Base-by-base conservation (phyloP, 169 alveolate species). In the Babesia sp. region DNA sequence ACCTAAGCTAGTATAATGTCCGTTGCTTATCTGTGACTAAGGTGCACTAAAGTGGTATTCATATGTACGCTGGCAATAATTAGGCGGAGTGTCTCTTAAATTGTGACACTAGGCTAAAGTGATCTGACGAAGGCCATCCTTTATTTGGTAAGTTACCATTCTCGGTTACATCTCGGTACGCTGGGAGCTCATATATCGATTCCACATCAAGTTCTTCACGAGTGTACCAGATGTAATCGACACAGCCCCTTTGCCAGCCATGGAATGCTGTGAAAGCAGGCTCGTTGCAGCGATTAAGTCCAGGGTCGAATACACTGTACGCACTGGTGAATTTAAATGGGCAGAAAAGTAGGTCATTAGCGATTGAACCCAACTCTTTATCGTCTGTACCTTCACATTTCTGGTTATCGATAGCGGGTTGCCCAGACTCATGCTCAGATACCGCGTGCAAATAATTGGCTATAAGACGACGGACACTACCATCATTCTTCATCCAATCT, bases 211-310 rank as follows among this genome's bases (percentile, higher is more conserved):
- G 74, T 46, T 70, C 58, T 50, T 72, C 76, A 24, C 85, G 56
- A 20, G 89, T 60, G 64, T 88, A 89, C 73, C 91, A 91, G 26
- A 91, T 88, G 79, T 91, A 91, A 59, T 91, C 95, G 33, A 91
- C 93, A 45, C 95, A 91, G 22, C 95, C 95, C 41, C 83, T 68
- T 54, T 91, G 95, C 87, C 91, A 83, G 14, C 95, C 95, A 71
- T 91, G 95, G 85, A 78, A 91, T 8, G 93, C 95, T 11, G 95
- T 91, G 67, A 79, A 91, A 22, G 93, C 91, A 0, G 92, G 92
- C 69, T 86, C 92, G 54, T 60, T 51, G 55, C 50, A 68, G 1
- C 60, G 36, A 11, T 67, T 54, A 20, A 24, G 78, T 14, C 60
- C 72, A n/a, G 70, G 76, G 56, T 72, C 69, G 51, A 36, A 39